phyloP scores from a whole-genome alignment of 306 rosid species.

The Rosa persica region DNA sequence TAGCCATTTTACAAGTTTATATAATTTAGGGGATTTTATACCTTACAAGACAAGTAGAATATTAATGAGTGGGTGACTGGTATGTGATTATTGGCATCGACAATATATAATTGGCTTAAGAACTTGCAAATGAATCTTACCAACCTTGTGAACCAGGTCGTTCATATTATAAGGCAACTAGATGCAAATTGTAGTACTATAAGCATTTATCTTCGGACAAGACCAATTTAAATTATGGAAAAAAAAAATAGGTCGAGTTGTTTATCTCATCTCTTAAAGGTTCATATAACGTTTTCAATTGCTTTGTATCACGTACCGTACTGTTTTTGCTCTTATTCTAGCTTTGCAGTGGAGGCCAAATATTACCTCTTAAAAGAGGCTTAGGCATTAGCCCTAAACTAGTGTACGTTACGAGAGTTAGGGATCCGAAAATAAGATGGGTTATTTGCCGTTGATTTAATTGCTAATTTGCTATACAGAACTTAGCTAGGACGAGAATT shows the following conservation, averaged over 20 bases:
- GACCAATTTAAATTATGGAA: not conserved
- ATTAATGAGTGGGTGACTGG: not conserved
- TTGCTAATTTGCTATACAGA: not conserved
- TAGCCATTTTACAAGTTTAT: not conserved
- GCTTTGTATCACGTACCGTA: not conserved
- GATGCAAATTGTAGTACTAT: not conserved
- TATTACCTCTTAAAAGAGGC: not conserved
- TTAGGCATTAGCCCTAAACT: not conserved
- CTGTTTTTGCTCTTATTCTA: not conserved
- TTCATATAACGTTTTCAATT: not conserved
- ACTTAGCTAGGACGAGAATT: no score
- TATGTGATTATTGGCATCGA: not conserved
- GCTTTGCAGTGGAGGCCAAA: not conserved
- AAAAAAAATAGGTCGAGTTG: not conserved
- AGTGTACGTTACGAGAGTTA: not conserved
- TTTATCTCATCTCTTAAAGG: not conserved
- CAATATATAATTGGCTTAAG: not conserved
- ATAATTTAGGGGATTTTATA: no score
- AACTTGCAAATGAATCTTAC: not conserved
- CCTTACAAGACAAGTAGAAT: not conserved
- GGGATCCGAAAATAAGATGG: not conserved
- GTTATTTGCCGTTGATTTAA: not conserved
- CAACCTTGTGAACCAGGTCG: not conserved
- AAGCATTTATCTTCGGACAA: not conserved
- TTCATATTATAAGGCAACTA: not conserved